These are phyloP conservation scores for Aspergillus sp. DNA, from an alignment of 2,329 filamentous ascomycete genomes.

Conservation along the genomic window DNA sequence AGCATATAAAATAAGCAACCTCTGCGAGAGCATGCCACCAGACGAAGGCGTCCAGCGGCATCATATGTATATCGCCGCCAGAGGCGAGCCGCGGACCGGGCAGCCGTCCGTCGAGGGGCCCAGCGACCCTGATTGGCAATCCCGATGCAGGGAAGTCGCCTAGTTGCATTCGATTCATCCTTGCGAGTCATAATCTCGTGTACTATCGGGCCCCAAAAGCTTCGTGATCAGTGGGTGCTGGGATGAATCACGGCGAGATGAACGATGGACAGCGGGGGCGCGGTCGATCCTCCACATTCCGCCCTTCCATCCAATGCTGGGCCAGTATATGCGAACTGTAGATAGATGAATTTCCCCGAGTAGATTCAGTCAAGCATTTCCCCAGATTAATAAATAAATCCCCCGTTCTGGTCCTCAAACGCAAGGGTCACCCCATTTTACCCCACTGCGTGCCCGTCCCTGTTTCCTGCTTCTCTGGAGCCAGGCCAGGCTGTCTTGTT, in stretches of 20 bases:
- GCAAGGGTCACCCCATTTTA: neutral
- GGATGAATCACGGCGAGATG: neutral
- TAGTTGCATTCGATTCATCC: neutral
- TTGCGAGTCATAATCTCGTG: constrained; percentile 1
- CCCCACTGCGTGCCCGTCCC: neutral
- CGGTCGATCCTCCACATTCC: constrained; percentile 10
- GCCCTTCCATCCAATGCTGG: neutral
- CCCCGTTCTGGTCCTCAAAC: neutral
- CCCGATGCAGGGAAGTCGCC: neutral
- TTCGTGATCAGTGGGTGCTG: neutral
- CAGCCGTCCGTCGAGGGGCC: neutral
- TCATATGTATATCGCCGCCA: constrained; percentile 5
- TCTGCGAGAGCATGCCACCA: neutral
- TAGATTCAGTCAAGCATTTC: neutral
- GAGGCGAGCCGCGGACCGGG: constrained; percentile 4
- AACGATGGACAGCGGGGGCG: constrained; percentile 5
- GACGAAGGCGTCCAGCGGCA: constrained; percentile 1
- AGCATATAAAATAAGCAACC: neutral
- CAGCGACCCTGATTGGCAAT: neutral
- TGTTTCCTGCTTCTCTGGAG: neutral
- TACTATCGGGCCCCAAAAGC: neutral
- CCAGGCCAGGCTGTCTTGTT: too few relatives aligned
- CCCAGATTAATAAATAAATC: neutral
- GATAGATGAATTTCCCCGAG: neutral
- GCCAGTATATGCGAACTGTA: neutral